Conservation (phyloP, 1,139 yeast species). For the Sugiyamaella xylanicola region DNA sequence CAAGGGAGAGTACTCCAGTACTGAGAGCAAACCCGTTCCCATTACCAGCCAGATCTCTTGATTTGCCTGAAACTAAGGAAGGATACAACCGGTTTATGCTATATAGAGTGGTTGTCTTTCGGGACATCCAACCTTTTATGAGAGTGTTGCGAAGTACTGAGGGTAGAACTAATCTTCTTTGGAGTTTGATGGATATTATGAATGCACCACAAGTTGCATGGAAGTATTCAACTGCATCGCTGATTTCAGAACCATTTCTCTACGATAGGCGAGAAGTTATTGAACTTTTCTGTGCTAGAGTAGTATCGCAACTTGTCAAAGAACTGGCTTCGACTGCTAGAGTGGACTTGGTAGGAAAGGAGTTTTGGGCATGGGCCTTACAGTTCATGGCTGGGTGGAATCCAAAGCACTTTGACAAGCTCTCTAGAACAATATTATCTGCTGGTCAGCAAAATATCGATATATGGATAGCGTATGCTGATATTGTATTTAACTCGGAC, state of each 20-base stretch:
- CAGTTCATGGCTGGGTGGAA: conserved; percentile 10
- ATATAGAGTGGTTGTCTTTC: conserved; percentile 22
- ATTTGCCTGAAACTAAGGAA: conserved; percentile 13
- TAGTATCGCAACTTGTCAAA: conserved; percentile 2
- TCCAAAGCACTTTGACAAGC: conserved; percentile 4
- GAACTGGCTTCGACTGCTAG: background rate
- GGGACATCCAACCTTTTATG: conserved; percentile 21
- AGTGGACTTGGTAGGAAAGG: background rate
- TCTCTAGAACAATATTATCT: conserved; percentile 7
- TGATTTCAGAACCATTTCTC: background rate
- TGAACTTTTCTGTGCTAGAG: conserved; percentile 8
- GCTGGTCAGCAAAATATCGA: conserved; percentile 6
- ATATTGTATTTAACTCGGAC: conserved; percentile 10
- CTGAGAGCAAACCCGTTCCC: background rate
- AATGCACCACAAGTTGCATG: conserved; percentile 16
- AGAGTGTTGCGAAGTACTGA: background rate
- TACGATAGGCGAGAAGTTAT: conserved; percentile 1
- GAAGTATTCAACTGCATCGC: background rate
- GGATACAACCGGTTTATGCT: conserved; percentile 3
- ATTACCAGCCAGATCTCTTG: conserved; percentile 8
- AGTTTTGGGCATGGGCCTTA: conserved; percentile 23
- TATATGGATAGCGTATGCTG: conserved; percentile 21
- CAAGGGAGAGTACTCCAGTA: conserved; percentile 7
- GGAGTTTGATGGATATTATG: conserved; percentile 20
- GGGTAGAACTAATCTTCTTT: conserved; percentile 16